phyloP scores from a whole-genome alignment of 768 basidiomycete genomes.

The Trametes elegans region DNA sequence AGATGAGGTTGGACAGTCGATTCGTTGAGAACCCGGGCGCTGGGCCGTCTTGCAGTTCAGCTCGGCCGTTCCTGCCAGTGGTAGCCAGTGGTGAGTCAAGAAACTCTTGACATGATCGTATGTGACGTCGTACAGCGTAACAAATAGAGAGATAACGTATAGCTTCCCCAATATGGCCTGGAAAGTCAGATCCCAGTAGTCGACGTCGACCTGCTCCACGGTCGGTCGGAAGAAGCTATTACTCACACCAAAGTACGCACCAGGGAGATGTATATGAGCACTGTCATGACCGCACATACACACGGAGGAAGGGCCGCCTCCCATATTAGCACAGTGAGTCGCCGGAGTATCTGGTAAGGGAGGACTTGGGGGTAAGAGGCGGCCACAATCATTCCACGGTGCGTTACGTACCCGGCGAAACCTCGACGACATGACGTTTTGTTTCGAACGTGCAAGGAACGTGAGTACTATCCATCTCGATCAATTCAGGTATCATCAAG shows the following conservation, averaged over 20 bases:
- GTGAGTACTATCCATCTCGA: conserved; percentile 9
- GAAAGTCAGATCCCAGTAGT: conserved; percentile 29
- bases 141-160: conserved; percentile 31
- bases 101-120: neutral
- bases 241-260: conserved; percentile 9
- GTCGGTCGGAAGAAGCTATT: neutral
- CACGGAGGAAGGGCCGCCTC: conserved; percentile 30
- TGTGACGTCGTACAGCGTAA: conserved; percentile 24
- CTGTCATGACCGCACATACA: conserved; percentile 24
- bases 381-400: neutral
- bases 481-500: neutral
- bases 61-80: conserved; percentile 11
- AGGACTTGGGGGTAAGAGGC: too few species aligned
- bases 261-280: conserved; percentile 21
- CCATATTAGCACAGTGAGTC: conserved; percentile 26
- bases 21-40: conserved; percentile 9
- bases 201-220: conserved; percentile 14
- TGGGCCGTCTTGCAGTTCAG: conserved; percentile 12
- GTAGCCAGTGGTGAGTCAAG: neutral
- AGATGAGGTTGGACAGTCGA: conserved; percentile 7
- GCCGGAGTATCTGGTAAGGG: conserved; percentile 23
- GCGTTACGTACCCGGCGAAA: conserved; percentile 18
- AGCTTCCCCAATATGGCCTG: conserved; percentile 30
- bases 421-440: conserved; percentile 21
- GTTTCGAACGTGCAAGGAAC: conserved; percentile 21